phyloP scores from a whole-genome alignment of 495 filamentous ascomycete species.

The Aspergillus campestris region DNA sequence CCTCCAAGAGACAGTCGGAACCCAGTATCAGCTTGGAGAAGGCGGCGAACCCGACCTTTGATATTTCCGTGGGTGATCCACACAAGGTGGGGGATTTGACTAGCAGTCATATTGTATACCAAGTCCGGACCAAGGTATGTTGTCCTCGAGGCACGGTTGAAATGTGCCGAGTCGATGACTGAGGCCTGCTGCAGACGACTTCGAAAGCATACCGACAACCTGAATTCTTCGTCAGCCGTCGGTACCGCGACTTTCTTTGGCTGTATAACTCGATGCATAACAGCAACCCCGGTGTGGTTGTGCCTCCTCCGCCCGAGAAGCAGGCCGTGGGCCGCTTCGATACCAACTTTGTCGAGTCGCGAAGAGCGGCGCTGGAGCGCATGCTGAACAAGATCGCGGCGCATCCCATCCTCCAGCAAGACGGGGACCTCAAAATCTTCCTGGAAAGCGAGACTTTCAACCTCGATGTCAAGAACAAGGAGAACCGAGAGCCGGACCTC shows the following conservation, averaged over 20 bases:
- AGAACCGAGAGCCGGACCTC: conserved; percentile 76
- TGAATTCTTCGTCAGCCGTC: conserved; percentile 84
- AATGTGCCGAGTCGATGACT: conserved; percentile 4
- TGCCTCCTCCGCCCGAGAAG: conserved; percentile 95
- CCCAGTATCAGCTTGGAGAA: conserved; percentile 83
- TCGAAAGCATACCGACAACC: conserved; percentile 90
- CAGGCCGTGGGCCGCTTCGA: conserved; percentile 96
- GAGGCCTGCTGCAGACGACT: conserved; percentile 54
- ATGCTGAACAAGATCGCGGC: conserved; percentile 94
- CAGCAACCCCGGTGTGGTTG: conserved; percentile 91
- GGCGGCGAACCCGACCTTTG: conserved; percentile 81
- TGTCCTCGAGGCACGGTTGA: background rate
- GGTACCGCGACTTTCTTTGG: conserved; percentile 97
- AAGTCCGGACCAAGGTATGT: conserved; percentile 81
- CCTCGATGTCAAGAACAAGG: conserved; percentile 95
- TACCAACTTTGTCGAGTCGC: conserved; percentile 89
- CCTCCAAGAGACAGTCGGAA: conserved; percentile 52
- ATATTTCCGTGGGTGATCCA: conserved; percentile 92
- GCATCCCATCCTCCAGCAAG: conserved; percentile 87
- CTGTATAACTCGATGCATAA: conserved; percentile 88
- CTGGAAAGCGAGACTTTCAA: conserved; percentile 93
- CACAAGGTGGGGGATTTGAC: conserved; percentile 97
- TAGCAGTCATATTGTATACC: conserved; percentile 94
- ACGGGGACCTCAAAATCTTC: conserved; percentile 90
- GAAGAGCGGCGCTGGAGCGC: conserved; percentile 82